A percentile compares a stretch with the other conserved stretches of the same genome.
Conservation (phyloP, 1,284 basidiomycete species). For the Flammula alnicola region DNA sequence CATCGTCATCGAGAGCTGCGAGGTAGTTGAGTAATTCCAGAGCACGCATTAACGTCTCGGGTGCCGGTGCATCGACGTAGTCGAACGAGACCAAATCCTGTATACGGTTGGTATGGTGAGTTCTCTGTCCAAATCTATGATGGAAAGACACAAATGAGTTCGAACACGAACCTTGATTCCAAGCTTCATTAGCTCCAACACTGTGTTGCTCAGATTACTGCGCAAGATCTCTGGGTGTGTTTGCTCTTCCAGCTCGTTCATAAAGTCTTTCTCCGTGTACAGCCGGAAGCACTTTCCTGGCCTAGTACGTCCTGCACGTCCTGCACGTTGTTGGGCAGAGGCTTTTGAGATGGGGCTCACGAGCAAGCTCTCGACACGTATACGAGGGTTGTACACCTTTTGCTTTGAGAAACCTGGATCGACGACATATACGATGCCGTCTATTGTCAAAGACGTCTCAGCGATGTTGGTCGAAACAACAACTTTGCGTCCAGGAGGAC, state of each 20-base stretch:
- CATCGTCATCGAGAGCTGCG: conserved; percentile 93
- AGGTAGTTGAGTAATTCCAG: conserved; percentile 94
- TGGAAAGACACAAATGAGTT: conserved; percentile 7
- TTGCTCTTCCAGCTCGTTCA: conserved; percentile 93
- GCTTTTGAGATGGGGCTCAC: conserved; percentile 98
- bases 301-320: conserved; percentile 93
- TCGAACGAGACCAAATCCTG: conserved; percentile 92
- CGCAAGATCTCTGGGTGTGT: conserved; percentile 96
- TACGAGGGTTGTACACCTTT: conserved; percentile 96
- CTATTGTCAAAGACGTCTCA: conserved; percentile 97
- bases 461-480: conserved; percentile 98
- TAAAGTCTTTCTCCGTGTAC: conserved; percentile 98
- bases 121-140: not conserved
- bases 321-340: conserved; percentile 94
- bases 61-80: conserved; percentile 96
- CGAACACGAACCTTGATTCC: conserved; percentile 73
- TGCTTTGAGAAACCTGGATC: conserved; percentile 98
- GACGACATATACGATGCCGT: conserved; percentile 98
- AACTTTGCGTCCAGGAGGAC: conserved; percentile 90
- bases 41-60: conserved; percentile 98
- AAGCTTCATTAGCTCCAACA: conserved; percentile 93
- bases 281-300: conserved; percentile 98
- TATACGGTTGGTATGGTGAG: not conserved
- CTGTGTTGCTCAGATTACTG: conserved; percentile 92
- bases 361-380: conserved; percentile 93